Percentiles rank a stretch among this genome's conserved stretches.
phyloP scores from a whole-genome alignment of 2,329 filamentous ascomycete species.

The Madurella mycetomatis region DNA sequence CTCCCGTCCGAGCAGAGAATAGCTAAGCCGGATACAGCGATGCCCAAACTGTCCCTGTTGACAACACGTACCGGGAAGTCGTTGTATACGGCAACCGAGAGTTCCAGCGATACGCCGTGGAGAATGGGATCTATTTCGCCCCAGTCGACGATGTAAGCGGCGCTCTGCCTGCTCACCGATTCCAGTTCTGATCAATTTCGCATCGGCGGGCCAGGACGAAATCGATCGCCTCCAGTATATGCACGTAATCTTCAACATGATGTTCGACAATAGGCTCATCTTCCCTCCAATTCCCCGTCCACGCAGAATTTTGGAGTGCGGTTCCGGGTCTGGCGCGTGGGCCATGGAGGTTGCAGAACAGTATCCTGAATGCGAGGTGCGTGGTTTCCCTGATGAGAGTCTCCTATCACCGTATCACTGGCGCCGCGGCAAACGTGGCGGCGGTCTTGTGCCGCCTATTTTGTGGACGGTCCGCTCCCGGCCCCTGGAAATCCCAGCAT shows the following conservation, averaged over 20 bases:
- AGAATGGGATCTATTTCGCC: conserved; percentile 61
- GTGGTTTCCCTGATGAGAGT: conserved; percentile 20
- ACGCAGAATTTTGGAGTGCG: conserved; percentile 64
- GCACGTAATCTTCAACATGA: conserved; percentile 56
- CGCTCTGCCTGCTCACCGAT: conserved; percentile 5
- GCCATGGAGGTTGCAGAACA: conserved; percentile 62
- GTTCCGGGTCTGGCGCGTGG: conserved; percentile 68
- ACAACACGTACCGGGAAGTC: conserved; percentile 55
- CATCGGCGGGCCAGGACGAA: conserved; percentile 52
- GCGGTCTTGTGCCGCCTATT: too few species aligned
- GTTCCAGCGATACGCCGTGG: conserved; percentile 64
- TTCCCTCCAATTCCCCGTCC: conserved; percentile 62
- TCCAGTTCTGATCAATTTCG: conserved; percentile 14
- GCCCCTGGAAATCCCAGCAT: too few species aligned
- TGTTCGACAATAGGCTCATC: conserved; percentile 64
- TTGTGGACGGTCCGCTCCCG: too few species aligned
- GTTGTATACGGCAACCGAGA: conserved; percentile 57
- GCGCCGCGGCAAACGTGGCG: too few species aligned
- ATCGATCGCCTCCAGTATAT: conserved; percentile 59
- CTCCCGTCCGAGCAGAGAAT: background rate
- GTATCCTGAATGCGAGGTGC: conserved; percentile 61
- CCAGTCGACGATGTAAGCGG: conserved; percentile 65
- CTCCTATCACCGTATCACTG: background rate
- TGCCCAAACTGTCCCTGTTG: conserved; percentile 48
- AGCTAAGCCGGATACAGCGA: conserved; percentile 36